A percentile compares a stretch with the other conserved stretches of the same genome.
These are phyloP conservation scores for Calonectria pteridis DNA, from an alignment of 2,329 filamentous ascomycete species.

Conservation along the genomic window DNA sequence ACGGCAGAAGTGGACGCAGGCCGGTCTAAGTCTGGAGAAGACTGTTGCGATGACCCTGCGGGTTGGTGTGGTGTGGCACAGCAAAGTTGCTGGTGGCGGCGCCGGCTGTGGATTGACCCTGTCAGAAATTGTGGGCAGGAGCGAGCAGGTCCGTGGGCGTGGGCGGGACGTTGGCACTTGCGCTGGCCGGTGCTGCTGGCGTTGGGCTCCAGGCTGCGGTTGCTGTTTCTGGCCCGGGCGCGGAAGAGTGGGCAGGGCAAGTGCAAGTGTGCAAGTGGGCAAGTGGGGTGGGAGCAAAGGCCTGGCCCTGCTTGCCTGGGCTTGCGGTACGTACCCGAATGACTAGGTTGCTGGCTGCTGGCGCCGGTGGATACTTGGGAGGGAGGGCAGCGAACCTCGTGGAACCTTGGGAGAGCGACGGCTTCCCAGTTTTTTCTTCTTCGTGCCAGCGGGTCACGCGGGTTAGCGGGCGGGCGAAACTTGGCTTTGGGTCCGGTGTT, in stretches of 20 bases:
- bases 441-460: neutral
- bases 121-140: constrained; percentile 25
- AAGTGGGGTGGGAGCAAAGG: constrained; percentile 7
- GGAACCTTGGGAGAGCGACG: constrained; percentile 11
- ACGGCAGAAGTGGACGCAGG: constrained; percentile 30
- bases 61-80: constrained; percentile 35
- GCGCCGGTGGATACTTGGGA: neutral
- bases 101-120: constrained; percentile 33
- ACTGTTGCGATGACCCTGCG: constrained; percentile 27
- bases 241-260: constrained; percentile 8
- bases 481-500: constrained; percentile 12
- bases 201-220: constrained; percentile 37
- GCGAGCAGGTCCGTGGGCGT: constrained; percentile 3
- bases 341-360: constrained; percentile 12
- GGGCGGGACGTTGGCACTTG: constrained; percentile 23
- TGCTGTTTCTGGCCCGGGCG: constrained; percentile 38
- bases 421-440: constrained; percentile 27
- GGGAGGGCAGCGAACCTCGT: constrained; percentile 18
- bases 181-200: constrained; percentile 18
- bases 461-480: constrained; percentile 16
- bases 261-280: constrained; percentile 7
- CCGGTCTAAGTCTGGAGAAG: constrained; percentile 40
- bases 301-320: constrained; percentile 7
- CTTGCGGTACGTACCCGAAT: constrained; percentile 8
- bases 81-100: constrained; percentile 38